These are phyloP conservation scores for Orbilia oligospora DNA, from an alignment of 2,329 filamentous ascomycete species.

Conservation along the genomic window DNA sequence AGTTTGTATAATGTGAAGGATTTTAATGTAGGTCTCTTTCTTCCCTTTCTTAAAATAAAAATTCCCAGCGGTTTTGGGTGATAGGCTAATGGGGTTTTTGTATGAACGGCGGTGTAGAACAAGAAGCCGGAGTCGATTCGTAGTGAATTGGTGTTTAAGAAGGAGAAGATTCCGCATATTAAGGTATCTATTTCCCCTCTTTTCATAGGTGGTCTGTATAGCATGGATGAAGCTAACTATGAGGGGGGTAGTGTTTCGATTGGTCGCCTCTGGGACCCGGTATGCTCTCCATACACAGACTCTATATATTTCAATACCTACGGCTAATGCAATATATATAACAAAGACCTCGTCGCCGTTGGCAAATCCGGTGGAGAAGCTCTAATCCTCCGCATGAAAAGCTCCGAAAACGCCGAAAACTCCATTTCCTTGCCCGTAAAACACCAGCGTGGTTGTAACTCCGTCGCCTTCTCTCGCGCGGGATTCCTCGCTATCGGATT, in stretches of 20 bases:
- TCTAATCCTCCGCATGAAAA: conserved; percentile 76
- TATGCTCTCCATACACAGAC: conserved; percentile 31
- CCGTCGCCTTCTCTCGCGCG: conserved; percentile 81
- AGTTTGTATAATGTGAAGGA: conserved; percentile 69
- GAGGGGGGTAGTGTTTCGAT: conserved; percentile 68
- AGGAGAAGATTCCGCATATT: conserved; percentile 71
- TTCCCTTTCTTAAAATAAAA: conserved; percentile 29
- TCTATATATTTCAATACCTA: not conserved
- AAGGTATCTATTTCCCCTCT: conserved; percentile 66
- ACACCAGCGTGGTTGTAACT: conserved; percentile 82
- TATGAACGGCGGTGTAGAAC: conserved; percentile 28
- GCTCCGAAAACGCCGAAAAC: conserved; percentile 72
- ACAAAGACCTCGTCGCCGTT: conserved; percentile 77
- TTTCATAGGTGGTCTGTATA: too few species aligned
- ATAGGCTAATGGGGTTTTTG: conserved; percentile 19
- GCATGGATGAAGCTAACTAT: conserved; percentile 8
- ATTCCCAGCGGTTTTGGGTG: too few species aligned
- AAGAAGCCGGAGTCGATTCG: conserved; percentile 51
- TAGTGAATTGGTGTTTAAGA: conserved; percentile 64
- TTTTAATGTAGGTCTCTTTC: conserved; percentile 68
- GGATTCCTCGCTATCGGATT: conserved; percentile 83
- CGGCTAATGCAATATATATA: conserved; percentile 69
- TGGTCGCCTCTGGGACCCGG: conserved; percentile 71
- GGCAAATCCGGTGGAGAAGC: conserved; percentile 83
- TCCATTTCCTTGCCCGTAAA: conserved; percentile 79